These are phyloP conservation scores for Phytophthora vignae DNA, from an alignment of 352 stramenopile genomes.

Conservation along the genomic window DNA sequence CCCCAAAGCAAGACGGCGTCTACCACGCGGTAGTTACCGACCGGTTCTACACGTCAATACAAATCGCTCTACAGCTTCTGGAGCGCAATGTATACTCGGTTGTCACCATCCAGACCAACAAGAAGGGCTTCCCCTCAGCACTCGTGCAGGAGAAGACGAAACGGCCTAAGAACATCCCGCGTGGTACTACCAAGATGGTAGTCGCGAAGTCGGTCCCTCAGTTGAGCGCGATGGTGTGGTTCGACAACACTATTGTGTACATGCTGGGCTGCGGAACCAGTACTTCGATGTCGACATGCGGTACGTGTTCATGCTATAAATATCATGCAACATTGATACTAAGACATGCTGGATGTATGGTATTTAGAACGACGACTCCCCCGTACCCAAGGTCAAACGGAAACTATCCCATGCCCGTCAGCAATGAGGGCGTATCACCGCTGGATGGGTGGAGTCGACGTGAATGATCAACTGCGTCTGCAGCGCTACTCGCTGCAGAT, in stretches of 20 bases:
- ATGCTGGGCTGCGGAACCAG: constrained; percentile 1
- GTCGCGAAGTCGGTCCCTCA: too few species aligned
- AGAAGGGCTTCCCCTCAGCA: background rate
- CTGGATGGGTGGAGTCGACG: background rate
- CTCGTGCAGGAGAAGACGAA: background rate
- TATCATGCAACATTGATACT: background rate
- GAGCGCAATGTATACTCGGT: constrained; percentile 2
- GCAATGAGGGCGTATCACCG: background rate
- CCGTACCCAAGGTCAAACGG: background rate
- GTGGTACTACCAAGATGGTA: background rate
- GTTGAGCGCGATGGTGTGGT: too few species aligned
- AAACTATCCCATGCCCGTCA: background rate
- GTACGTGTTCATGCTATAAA: background rate
- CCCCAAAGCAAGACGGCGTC: background rate
- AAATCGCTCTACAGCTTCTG: background rate
- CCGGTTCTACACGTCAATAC: background rate
- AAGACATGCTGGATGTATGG: background rate
- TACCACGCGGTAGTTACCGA: background rate
- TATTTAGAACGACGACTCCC: background rate
- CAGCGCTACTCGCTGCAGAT: too few species aligned
- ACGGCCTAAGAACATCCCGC: background rate
- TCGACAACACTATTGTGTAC: constrained; percentile 12
- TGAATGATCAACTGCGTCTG: too few species aligned
- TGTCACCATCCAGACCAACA: constrained; percentile 3
- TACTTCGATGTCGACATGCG: constrained; percentile 3